Conservation (phyloP, 73 alveolate genomes). For the Paramecium biaurelia region DNA sequence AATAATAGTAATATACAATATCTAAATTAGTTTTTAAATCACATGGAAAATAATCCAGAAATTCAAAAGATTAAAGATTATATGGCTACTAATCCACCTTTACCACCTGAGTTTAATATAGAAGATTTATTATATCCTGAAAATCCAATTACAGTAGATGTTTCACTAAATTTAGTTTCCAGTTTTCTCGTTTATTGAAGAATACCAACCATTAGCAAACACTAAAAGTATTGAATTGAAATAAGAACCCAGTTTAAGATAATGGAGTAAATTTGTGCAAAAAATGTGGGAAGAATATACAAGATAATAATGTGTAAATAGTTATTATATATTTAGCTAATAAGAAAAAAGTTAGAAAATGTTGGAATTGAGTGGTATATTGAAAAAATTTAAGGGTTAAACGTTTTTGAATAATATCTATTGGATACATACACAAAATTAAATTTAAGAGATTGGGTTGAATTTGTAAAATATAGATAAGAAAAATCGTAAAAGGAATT, state of each 20-base stretch:
- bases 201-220: not conserved
- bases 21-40: not conserved
- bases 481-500: not conserved
- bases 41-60: not conserved
- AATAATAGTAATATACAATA: not conserved
- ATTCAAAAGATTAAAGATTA: not conserved
- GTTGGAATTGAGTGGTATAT: slow-evolving; percentile 27
- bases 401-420: not conserved
- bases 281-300: slow-evolving; percentile 17
- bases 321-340: not conserved
- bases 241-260: slow-evolving; percentile 16
- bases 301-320: not conserved
- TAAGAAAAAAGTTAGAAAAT: not conserved
- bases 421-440: not conserved
- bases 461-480: not conserved
- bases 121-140: slow-evolving; percentile 33
- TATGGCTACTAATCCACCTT: not conserved
- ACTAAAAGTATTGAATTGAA: not conserved
- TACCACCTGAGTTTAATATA: not conserved
- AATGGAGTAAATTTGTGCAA: not conserved
- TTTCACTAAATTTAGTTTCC: not conserved
- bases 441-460: not conserved
- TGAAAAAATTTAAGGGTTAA: not conserved
- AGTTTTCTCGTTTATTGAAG: not conserved
- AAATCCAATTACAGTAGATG: not conserved